Conservation (phyloP, 257 asterid species). For the Eucommia ulmoides region DNA sequence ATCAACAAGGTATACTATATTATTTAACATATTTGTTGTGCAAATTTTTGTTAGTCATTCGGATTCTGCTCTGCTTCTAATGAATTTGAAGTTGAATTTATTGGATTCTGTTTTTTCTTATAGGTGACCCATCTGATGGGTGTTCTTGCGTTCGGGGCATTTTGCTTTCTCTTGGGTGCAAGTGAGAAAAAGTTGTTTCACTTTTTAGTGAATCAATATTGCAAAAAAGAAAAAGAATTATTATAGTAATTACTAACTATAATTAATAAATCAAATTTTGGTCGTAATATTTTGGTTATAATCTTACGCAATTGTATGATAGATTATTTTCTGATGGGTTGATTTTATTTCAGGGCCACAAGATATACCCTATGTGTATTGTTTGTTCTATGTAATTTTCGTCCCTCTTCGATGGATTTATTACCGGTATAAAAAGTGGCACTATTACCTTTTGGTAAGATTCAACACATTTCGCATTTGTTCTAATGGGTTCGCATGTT, state of each 20-base stretch:
- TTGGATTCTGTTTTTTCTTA: background rate
- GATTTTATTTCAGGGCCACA: slow-evolving; percentile 65
- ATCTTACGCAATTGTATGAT: too few relatives aligned
- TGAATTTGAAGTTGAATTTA: background rate
- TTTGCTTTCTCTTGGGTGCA: slow-evolving; percentile 95
- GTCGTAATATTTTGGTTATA: background rate
- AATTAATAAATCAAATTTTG: slow-evolving; percentile 1
- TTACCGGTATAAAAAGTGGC: slow-evolving; percentile 96
- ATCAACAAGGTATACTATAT: slow-evolving; percentile 54
- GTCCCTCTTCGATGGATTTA: slow-evolving; percentile 98
- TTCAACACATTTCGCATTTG: slow-evolving; percentile 3
- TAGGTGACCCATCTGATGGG: slow-evolving; percentile 87
- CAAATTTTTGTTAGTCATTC: background rate
- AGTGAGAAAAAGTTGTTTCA: too few relatives aligned
- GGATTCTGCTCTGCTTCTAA: too few relatives aligned
- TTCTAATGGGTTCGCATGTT: background rate
- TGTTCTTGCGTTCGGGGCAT: slow-evolving; percentile 94
- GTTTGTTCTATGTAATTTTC: slow-evolving; percentile 75
- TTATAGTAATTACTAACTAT: background rate
- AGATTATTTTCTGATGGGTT: slow-evolving; percentile 13
- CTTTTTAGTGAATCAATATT: too few relatives aligned
- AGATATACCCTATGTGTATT: slow-evolving; percentile 72
- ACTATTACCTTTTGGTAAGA: slow-evolving; percentile 90
- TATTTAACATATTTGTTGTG: background rate
- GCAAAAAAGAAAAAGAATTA: too few relatives aligned